These are phyloP conservation scores for Rubroboletus satanas DNA, from an alignment of 768 basidiomycete genomes.

Conservation along the genomic window DNA sequence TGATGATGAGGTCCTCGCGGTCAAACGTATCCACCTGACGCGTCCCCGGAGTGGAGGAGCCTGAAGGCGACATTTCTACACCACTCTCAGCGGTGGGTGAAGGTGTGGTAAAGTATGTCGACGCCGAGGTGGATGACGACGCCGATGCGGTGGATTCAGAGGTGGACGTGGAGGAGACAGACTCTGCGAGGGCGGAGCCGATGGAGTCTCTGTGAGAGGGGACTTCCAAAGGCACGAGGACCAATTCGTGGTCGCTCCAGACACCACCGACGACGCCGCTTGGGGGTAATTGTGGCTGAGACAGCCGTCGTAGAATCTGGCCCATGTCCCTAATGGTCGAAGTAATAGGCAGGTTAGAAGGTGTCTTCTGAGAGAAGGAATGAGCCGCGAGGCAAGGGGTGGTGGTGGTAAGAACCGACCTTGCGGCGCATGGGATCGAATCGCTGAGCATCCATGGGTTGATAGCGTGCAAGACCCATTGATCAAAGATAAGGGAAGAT, in stretches of 20 bases:
- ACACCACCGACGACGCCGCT: conserved; percentile 27
- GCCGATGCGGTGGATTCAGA: conserved; percentile 12
- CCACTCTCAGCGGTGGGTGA: conserved; percentile 12
- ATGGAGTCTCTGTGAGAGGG: conserved; percentile 17
- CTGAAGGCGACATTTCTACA: not conserved
- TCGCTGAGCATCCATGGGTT: conserved; percentile 32
- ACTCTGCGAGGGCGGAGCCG: conserved; percentile 14
- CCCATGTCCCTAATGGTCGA: conserved; percentile 25
- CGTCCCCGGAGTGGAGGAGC: conserved; percentile 7
- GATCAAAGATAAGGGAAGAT: conserved; percentile 29
- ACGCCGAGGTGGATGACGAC: conserved; percentile 9
- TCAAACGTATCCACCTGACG: conserved; percentile 25
- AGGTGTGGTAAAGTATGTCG: conserved; percentile 23
- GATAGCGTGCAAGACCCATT: conserved; percentile 27
- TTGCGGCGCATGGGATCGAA: conserved; percentile 31
- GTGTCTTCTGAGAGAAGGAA: conserved; percentile 19
- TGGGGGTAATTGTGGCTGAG: conserved; percentile 17
- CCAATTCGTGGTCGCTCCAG: conserved; percentile 34
- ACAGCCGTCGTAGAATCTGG: conserved; percentile 23
- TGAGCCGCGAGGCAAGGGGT: conserved; percentile 21
- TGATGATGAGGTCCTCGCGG: conserved; percentile 32
- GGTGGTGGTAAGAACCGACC: conserved; percentile 22
- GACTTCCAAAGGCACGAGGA: conserved; percentile 31
- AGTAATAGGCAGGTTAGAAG: conserved; percentile 7
- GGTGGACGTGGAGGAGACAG: conserved; percentile 7